Percentiles rank a stretch among this genome's conserved stretches.
These are phyloP conservation scores for Irpex lacteus DNA, from an alignment of 1,284 basidiomycete genomes.

Conservation along the genomic window DNA sequence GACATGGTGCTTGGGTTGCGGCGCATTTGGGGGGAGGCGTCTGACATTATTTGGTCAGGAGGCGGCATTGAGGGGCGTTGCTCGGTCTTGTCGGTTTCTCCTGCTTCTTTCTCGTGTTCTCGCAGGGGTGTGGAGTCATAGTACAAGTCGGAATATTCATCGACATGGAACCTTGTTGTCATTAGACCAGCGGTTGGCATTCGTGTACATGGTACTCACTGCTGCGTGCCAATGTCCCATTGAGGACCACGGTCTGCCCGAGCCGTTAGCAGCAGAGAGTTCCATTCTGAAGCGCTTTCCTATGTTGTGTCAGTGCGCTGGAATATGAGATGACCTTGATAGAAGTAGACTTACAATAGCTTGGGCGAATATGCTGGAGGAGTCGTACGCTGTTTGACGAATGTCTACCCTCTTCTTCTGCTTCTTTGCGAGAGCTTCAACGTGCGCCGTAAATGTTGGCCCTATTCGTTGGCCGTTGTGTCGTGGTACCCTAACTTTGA, in stretches of 20 bases:
- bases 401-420: slow-evolving; percentile 50
- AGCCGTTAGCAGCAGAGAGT: slow-evolving; percentile 71
- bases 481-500: slow-evolving; percentile 67
- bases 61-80: slow-evolving; percentile 18
- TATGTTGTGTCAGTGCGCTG: slow-evolving; percentile 25
- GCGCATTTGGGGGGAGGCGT: slow-evolving; percentile 15
- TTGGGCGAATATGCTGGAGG: slow-evolving; percentile 44
- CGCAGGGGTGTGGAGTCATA: slow-evolving; percentile 56
- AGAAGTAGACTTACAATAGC: slow-evolving; percentile 50
- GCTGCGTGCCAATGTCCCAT: slow-evolving; percentile 82
- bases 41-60: slow-evolving; percentile 1
- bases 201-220: slow-evolving; percentile 41
- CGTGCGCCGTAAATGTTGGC: slow-evolving; percentile 54
- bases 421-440: slow-evolving; percentile 52
- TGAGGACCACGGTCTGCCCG: slow-evolving; percentile 78
- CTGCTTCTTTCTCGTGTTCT: slow-evolving; percentile 36
- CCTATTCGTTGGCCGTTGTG: slow-evolving; percentile 73
- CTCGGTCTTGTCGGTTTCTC: slow-evolving; percentile 12
- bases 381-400: slow-evolving; percentile 60
- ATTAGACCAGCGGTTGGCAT: background rate
- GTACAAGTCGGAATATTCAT: slow-evolving; percentile 60
- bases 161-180: slow-evolving; percentile 48
- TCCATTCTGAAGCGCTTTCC: slow-evolving; percentile 84
- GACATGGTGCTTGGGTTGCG: slow-evolving; percentile 12
- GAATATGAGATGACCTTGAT: background rate